These are phyloP conservation scores for Chenopodium formosanum DNA, from an alignment of 148 eudicot genomes.

Conservation along the genomic window DNA sequence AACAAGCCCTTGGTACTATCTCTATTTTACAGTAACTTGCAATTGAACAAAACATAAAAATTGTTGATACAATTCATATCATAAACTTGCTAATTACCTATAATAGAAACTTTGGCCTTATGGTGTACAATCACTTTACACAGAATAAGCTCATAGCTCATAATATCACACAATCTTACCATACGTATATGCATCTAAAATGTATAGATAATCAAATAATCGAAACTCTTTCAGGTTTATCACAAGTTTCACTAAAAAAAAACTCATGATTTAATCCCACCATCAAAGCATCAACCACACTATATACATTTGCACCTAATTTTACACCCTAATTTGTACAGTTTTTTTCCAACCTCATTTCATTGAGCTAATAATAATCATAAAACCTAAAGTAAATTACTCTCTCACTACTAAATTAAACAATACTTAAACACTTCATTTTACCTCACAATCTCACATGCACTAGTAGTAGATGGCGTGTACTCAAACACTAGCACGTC, in stretches of 20 bases:
- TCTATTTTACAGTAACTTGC: too few species aligned
- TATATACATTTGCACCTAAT: conserved; percentile 1
- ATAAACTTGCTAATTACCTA: not conserved
- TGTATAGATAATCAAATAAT: not conserved
- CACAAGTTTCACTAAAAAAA: not conserved
- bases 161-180: not conserved
- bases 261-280: not conserved
- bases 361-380: too few species aligned
- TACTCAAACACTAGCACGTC: not conserved
- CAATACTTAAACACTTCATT: not conserved
- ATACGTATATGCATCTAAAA: not conserved
- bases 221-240: not conserved
- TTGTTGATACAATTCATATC: too few species aligned
- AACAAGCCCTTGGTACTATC: too few species aligned
- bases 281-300: not conserved
- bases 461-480: too few species aligned
- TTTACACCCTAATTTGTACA: not conserved
- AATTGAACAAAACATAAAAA: too few species aligned
- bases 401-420: not conserved
- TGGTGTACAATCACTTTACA: not conserved
- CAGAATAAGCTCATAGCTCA: not conserved
- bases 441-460: too few species aligned
- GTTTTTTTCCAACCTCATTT: not conserved
- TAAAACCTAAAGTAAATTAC: not conserved
- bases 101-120: not conserved